Evolutionary conservation across 441 rosid genomes (phyloP).

Genomic region (Daphne laureola): DNA sequence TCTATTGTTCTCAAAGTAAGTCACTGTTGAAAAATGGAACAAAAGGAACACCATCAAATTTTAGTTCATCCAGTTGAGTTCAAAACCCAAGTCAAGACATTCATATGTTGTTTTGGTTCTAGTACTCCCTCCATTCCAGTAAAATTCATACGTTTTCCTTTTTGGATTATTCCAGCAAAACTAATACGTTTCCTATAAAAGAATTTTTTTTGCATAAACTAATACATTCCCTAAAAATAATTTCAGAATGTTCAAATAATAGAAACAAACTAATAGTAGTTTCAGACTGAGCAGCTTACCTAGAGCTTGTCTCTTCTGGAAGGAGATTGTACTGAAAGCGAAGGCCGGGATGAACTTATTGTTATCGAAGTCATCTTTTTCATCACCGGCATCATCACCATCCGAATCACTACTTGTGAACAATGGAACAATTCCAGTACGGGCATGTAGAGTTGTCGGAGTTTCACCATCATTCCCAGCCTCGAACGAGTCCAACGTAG

Average conservation of each 20-base stretch:
- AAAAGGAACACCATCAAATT: background rate
- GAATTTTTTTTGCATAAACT: no score
- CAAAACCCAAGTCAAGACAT: background rate
- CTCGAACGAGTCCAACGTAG: conserved; percentile 65
- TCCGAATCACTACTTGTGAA: conserved; percentile 30
- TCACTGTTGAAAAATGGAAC: conserved; percentile 38
- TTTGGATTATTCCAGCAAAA: no score
- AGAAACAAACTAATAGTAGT: no score
- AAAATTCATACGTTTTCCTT: no score
- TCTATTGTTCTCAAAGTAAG: conserved; percentile 75
- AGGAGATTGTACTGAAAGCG: conserved; percentile 68
- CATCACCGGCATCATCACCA: conserved; percentile 52
- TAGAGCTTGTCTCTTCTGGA: conserved; percentile 84
- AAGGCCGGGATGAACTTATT: conserved; percentile 60
- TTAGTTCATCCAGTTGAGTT: background rate
- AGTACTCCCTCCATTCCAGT: no score
- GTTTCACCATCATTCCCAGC: conserved; percentile 47
- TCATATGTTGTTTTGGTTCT: no score
- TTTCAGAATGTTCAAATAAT: background rate
- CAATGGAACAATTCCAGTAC: conserved; percentile 18
- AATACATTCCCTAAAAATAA: no score
- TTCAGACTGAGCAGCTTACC: conserved; percentile 26
- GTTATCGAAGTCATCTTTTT: conserved; percentile 86
- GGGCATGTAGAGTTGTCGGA: conserved; percentile 26
- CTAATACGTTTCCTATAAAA: no score